Percentiles rank a stretch among this genome's conserved stretches.
Evolutionary conservation across 139 green algal species (phyloP).

Genomic region (Trebouxia sp.): DNA sequence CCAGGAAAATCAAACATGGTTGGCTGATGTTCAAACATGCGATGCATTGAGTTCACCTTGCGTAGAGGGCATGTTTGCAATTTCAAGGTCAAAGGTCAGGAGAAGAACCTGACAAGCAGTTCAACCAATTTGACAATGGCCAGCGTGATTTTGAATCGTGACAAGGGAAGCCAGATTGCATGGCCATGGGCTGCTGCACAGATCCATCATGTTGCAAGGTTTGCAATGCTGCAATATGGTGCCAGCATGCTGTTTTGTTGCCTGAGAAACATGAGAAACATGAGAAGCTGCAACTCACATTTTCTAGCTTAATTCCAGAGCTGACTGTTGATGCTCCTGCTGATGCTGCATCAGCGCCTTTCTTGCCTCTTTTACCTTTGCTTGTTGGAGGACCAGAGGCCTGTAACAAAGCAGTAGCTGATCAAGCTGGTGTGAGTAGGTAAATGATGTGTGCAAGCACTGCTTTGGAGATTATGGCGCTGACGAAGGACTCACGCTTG

Average conservation of each 20-base stretch:
- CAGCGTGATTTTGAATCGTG: background rate
- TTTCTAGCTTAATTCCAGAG: constrained; percentile 74
- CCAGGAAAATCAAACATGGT: background rate
- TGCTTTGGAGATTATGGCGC: too few species aligned
- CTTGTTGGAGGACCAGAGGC: background rate
- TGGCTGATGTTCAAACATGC: background rate
- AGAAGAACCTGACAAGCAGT: background rate
- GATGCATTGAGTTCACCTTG: background rate
- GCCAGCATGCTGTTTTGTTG: background rate
- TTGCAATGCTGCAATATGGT: background rate
- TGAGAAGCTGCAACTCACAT: constrained; percentile 50
- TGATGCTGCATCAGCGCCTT: background rate
- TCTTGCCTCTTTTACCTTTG: constrained; percentile 3
- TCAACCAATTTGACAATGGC: background rate
- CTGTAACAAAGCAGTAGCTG: background rate
- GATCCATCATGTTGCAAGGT: background rate
- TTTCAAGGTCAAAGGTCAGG: background rate
- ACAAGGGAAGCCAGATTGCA: background rate
- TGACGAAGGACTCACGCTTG: background rate
- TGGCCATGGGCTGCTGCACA: background rate
- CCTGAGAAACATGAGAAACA: background rate
- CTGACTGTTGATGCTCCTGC: constrained; percentile 52
- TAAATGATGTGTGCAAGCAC: background rate
- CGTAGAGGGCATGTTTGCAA: background rate
- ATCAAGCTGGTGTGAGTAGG: background rate